Base-by-base conservation (phyloP, 2,329 filamentous ascomycete genomes). In the Phyllosticta capitalensis region DNA sequence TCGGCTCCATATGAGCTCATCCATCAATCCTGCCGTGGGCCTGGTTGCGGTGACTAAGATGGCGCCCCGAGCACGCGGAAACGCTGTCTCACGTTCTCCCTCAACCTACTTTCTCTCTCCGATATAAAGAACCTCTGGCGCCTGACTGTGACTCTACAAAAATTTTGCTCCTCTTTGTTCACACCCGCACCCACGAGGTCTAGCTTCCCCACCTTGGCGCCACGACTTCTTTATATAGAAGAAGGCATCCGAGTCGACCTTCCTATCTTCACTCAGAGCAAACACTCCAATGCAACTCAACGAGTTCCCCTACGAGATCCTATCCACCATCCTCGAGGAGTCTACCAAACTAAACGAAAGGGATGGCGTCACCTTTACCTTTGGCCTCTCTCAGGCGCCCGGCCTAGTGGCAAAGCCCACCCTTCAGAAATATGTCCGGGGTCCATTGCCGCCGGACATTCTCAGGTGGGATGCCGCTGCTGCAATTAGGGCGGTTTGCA, bases 241-340 rank as follows among this genome's bases (percentile, higher is more conserved):
- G n/a, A 45, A 45, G 38, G 14, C 38, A 38, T 45, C 38, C 38
- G 17, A 17, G 12, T n/a, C 38, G 38, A 45, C 38, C 38, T 52
- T 52, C 30, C 21, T 22, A 52, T 22, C 52, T 9, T 24, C n/a
- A 5, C 7, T 17, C 26, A 9, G 19, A 30, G 14, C 5, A 17
- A 28, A 30, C 55, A 48, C 50, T 71, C 68, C 68, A 74, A 75
- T 75, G 72, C 66, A 72, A 67, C 75, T 82, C 71, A 76, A 76
- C 73, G 71, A 75, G 59, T 73, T 82, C 56, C 80, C 80, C 20
- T 73, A 72, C 65, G 80, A 82, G 72, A 74, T 82, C 61, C 73
- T 81, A 62, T 74, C 74, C 60, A 69, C 76, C 63, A 81, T 82
- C 67, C 76, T 82, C 56, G 71, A 77, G 54, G 70, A 76, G 63